phyloP scores from a whole-genome alignment of 805 yeast genomes.

The Barnettozyma salicaria region DNA sequence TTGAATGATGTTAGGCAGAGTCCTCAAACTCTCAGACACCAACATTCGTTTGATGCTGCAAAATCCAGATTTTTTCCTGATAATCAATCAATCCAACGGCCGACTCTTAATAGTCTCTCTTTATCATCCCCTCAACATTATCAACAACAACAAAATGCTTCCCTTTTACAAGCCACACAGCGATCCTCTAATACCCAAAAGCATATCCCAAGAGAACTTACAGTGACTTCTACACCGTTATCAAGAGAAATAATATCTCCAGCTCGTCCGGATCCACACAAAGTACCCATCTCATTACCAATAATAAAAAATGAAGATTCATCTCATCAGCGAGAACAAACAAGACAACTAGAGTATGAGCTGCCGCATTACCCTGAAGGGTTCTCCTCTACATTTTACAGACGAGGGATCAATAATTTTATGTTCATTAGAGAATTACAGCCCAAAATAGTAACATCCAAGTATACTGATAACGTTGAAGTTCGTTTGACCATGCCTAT shows the following conservation, averaged over 20 bases:
- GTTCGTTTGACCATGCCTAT: conserved; percentile 36
- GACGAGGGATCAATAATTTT: conserved; percentile 41
- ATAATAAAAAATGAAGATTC: background rate
- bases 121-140: background rate
- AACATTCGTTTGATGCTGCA: conserved; percentile 10
- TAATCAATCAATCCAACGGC: background rate
- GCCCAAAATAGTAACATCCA: conserved; percentile 38
- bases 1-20: conserved; percentile 14
- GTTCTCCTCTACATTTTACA: conserved; percentile 43
- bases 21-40: conserved; percentile 5
- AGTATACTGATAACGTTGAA: conserved; percentile 34
- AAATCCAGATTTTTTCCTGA: conserved; percentile 26
- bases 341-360: conserved; percentile 13
- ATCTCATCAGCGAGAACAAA: conserved; percentile 2
- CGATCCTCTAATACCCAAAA: background rate
- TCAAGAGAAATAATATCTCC: conserved; percentile 1
- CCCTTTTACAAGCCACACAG: background rate
- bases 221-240: conserved; percentile 4
- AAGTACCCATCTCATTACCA: conserved; percentile 9
- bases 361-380: conserved; percentile 39
- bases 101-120: background rate
- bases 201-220: conserved; percentile 1
- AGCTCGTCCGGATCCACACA: background rate
- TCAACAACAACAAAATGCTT: background rate
- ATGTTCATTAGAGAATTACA: conserved; percentile 48